Evolutionary conservation across 176 grass and related monocot species (phyloP).

Genomic region (Tuctoria greenei): DNA sequence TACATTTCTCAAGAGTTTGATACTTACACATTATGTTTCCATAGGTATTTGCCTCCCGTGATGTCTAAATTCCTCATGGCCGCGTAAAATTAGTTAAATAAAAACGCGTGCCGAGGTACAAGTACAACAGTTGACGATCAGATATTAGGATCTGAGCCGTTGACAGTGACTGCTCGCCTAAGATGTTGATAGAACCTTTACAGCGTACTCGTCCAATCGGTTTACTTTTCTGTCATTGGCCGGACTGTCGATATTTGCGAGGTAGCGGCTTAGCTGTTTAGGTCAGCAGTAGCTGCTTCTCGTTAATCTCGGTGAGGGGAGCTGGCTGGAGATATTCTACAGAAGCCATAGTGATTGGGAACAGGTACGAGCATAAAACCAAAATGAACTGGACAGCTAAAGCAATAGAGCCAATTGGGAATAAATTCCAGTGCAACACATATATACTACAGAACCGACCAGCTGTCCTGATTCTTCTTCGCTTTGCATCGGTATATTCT

Average conservation of each 20-base stretch:
- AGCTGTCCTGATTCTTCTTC: background rate
- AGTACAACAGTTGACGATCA: background rate
- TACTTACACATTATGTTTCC: background rate
- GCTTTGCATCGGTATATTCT: background rate
- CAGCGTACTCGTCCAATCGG: background rate
- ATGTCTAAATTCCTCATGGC: background rate
- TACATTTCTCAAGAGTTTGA: background rate
- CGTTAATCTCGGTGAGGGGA: background rate
- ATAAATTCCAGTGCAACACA: background rate
- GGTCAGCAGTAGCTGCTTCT: background rate
- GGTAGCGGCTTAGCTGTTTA: background rate
- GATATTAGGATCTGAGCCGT: background rate
- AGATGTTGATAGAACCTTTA: background rate
- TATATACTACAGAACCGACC: background rate
- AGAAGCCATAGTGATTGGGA: background rate
- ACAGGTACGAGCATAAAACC: background rate
- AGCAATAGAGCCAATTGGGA: background rate
- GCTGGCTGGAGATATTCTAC: background rate
- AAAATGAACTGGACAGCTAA: background rate
- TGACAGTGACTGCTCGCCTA: background rate
- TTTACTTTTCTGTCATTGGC: background rate
- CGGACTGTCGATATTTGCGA: background rate
- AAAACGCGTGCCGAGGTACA: background rate
- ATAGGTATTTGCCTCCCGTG: background rate
- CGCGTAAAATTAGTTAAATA: background rate